phyloP scores from a whole-genome alignment of 2,329 filamentous ascomycete genomes.

The Acrocalymma vagum region DNA sequence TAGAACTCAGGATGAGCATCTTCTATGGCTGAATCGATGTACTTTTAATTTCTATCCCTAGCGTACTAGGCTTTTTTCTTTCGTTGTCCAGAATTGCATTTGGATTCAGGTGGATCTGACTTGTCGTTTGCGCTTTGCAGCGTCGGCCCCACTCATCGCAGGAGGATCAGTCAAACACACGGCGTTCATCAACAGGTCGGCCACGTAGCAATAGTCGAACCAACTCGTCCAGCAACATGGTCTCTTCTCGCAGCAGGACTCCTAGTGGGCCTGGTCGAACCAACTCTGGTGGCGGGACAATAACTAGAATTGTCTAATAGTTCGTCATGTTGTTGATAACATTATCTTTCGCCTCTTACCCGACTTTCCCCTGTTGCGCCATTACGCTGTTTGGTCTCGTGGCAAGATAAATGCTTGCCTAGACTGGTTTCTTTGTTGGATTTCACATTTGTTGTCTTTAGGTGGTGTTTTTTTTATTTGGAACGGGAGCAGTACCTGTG shows the following conservation, averaged over 20 bases:
- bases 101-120: constrained; percentile 49
- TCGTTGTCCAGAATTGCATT: constrained; percentile 44
- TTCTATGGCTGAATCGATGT: constrained; percentile 50
- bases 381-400: too few species aligned
- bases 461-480: constrained; percentile 7
- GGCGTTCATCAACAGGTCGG: constrained; percentile 44
- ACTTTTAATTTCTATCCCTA: constrained; percentile 53
- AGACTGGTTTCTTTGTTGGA: neutral
- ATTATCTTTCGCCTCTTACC: too few species aligned
- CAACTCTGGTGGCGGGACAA: constrained; percentile 39
- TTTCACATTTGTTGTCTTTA: constrained; percentile 9
- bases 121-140: constrained; percentile 47
- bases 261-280: constrained; percentile 36
- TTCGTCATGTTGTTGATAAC: too few species aligned
- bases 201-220: constrained; percentile 51
- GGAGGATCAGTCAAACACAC: constrained; percentile 42
- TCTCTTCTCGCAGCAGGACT: constrained; percentile 33
- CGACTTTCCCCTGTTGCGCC: too few species aligned
- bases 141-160: constrained; percentile 47
- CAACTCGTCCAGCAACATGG: constrained; percentile 39
- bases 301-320: constrained; percentile 34
- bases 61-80: constrained; percentile 42
- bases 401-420: constrained; percentile 4
- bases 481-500: constrained; percentile 3
- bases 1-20: constrained; percentile 48